Evolutionary conservation across 1,284 basidiomycete species (phyloP).

Genomic region (Apiotrichum gracile): DNA sequence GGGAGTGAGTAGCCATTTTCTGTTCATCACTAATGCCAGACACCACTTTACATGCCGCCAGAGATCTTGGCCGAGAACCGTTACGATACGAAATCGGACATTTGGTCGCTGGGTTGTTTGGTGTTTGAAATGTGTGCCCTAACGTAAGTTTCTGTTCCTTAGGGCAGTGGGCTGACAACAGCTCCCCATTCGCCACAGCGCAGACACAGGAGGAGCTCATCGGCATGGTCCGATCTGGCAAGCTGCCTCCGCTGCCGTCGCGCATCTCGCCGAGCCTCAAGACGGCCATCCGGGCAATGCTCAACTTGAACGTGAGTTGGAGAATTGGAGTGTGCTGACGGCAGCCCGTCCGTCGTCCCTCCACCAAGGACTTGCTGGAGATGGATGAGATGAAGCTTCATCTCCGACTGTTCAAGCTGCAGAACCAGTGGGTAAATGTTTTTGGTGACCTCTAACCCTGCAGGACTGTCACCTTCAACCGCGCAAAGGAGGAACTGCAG

Average conservation of each 20-base stretch:
- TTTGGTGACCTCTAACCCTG: constrained; percentile 19
- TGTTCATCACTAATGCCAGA: constrained; percentile 52
- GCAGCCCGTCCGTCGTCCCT: constrained; percentile 40
- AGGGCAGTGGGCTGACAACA: constrained; percentile 3
- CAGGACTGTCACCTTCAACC: constrained; percentile 28
- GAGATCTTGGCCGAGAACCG: constrained; percentile 93
- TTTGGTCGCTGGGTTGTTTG: constrained; percentile 95
- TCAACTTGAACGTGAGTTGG: constrained; percentile 39
- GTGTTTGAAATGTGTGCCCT: constrained; percentile 92
- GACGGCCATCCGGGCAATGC: constrained; percentile 39
- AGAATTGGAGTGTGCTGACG: neutral
- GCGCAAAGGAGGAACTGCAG: constrained; percentile 50
- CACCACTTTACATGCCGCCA: constrained; percentile 98
- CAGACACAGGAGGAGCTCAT: constrained; percentile 45
- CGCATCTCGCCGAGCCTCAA: constrained; percentile 36
- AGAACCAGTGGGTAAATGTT: constrained; percentile 51
- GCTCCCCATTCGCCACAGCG: constrained; percentile 45
- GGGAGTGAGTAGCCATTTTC: constrained; percentile 57
- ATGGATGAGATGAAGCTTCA: constrained; percentile 46
- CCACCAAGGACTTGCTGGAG: constrained; percentile 42
- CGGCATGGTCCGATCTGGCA: constrained; percentile 42
- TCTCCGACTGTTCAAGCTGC: constrained; percentile 42
- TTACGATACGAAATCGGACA: constrained; percentile 95
- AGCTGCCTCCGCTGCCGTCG: constrained; percentile 37
- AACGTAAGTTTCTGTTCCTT: constrained; percentile 52